A percentile compares a stretch with the other conserved stretches of the same genome.
Evolutionary conservation across 2,329 filamentous ascomycete genomes (phyloP).

Genomic region (Botryotinia narcissicola): DNA sequence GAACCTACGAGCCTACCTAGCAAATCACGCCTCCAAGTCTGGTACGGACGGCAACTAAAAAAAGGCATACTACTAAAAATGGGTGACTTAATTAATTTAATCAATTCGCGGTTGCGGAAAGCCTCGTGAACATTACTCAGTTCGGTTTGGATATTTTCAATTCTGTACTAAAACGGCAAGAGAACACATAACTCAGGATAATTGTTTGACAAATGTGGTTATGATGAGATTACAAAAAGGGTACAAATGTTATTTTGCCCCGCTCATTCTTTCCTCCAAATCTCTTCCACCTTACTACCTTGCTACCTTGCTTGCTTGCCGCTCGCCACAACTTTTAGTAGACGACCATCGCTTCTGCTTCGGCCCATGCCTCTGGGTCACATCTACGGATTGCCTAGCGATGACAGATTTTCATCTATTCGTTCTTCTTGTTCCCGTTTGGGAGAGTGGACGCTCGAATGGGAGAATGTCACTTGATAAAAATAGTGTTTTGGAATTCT

Average conservation of each 20-base stretch:
- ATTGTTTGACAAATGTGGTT: not conserved
- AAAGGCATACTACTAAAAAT: not conserved
- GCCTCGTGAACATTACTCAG: slow-evolving; percentile 5
- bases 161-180: not conserved
- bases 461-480: slow-evolving; percentile 1
- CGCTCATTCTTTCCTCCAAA: slow-evolving; percentile 1
- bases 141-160: not conserved
- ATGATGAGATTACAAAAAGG: slow-evolving; percentile 1
- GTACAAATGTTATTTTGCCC: not conserved
- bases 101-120: not conserved
- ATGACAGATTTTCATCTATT: slow-evolving; percentile 3
- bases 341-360: slow-evolving; percentile 17
- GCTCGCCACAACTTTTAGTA: slow-evolving; percentile 9
- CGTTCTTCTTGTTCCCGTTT: not conserved
- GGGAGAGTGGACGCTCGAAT: not conserved
- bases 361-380: slow-evolving; percentile 20
- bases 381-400: not conserved
- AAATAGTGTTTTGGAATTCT: not conserved
- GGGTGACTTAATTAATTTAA: slow-evolving; percentile 2
- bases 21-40: not conserved
- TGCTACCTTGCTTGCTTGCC: slow-evolving; percentile 10
- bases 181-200: not conserved
- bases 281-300: not conserved
- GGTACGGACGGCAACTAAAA: slow-evolving; percentile 3
- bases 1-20: not conserved